These are phyloP conservation scores for Pichia sp. DNA, from an alignment of 1,139 yeast genomes.

Conservation along the genomic window DNA sequence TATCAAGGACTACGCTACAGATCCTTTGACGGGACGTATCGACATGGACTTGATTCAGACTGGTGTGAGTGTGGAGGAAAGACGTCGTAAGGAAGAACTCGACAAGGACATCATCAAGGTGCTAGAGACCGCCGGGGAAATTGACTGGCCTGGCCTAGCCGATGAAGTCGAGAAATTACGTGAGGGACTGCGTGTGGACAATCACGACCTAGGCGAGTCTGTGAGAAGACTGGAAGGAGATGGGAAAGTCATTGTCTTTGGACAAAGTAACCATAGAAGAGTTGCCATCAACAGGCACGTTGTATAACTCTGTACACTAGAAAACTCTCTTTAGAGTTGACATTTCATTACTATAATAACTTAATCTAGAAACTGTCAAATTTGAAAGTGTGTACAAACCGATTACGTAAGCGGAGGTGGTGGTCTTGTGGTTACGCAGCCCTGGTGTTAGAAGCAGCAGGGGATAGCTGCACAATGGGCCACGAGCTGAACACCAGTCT, in stretches of 20 bases:
- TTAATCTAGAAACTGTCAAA: constrained; percentile 1
- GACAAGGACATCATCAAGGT: constrained; percentile 53
- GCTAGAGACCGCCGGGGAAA: constrained; percentile 40
- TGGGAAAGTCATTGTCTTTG: constrained; percentile 65
- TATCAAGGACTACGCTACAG: constrained; percentile 96
- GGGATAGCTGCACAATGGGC: too few species aligned
- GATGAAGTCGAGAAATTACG: constrained; percentile 48
- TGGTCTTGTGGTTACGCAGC: constrained; percentile 9
- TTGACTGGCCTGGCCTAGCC: constrained; percentile 60
- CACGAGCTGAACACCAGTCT: too few species aligned
- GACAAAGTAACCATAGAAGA: constrained; percentile 69
- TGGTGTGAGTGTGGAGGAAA: constrained; percentile 86
- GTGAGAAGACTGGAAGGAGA: constrained; percentile 70
- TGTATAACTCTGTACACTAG: constrained; percentile 9
- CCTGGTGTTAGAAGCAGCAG: neutral
- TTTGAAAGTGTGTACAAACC: neutral
- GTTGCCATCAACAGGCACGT: constrained; percentile 38
- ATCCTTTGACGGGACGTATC: constrained; percentile 91
- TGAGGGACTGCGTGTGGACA: constrained; percentile 55
- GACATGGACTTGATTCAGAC: constrained; percentile 98
- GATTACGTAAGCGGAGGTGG: neutral
- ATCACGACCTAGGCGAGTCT: constrained; percentile 63
- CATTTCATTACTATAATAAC: neutral
- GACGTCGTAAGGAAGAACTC: constrained; percentile 73
- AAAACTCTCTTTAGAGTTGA: neutral